phyloP scores from a whole-genome alignment of 148 eudicot genomes.

The Pharnaceum exiguum region DNA sequence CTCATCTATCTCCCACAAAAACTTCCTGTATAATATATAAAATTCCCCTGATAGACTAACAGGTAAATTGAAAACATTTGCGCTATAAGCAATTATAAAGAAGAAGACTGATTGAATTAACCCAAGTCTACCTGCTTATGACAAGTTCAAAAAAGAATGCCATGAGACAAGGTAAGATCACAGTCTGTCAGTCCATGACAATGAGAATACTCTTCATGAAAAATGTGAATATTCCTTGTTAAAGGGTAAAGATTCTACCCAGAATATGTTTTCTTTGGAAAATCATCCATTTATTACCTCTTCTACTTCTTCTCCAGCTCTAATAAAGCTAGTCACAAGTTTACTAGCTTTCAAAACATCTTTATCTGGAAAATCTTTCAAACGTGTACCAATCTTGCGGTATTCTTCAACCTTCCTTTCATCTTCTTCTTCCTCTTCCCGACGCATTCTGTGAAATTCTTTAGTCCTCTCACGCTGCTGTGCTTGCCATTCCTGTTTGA shows the following conservation, averaged over 20 bases:
- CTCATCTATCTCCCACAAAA: too few species aligned
- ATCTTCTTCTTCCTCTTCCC: constrained; percentile 91
- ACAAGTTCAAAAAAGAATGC: too few species aligned
- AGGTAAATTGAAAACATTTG: too few species aligned
- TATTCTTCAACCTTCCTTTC: constrained; percentile 75
- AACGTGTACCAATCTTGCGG: constrained; percentile 70
- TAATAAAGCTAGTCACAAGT: constrained; percentile 80
- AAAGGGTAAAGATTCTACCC: background rate
- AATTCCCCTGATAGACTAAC: too few species aligned
- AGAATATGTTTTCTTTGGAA: background rate
- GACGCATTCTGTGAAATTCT: constrained; percentile 58
- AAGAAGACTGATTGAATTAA: too few species aligned
- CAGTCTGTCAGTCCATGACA: too few species aligned
- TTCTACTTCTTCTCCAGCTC: constrained; percentile 95
- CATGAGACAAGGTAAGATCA: too few species aligned
- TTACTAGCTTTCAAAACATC: constrained; percentile 63
- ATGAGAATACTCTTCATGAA: too few species aligned
- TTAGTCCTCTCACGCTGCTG: constrained; percentile 71
- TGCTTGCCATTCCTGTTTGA: constrained; percentile 91
- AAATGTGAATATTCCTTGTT: too few species aligned
- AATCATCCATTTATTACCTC: constrained; percentile 43
- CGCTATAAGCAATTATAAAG: too few species aligned
- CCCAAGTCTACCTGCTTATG: too few species aligned
- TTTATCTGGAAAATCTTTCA: constrained; percentile 76
- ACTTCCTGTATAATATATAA: too few species aligned